phyloP scores from a whole-genome alignment of 2,329 filamentous ascomycete species.

The Colletotrichum echinochloae region DNA sequence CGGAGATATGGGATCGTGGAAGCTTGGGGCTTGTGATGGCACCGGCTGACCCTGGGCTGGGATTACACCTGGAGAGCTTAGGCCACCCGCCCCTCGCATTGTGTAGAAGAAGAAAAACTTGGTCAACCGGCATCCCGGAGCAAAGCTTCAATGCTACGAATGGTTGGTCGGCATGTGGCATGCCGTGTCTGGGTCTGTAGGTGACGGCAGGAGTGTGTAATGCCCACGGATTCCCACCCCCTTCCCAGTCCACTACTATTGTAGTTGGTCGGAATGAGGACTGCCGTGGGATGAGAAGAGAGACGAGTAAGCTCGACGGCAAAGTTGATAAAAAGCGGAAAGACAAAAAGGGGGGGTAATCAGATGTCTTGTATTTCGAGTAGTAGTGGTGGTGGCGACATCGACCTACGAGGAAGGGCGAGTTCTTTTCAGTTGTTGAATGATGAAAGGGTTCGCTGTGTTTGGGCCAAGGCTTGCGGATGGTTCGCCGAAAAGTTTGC shows the following conservation, averaged over 20 bases:
- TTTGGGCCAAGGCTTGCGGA: conserved; percentile 29
- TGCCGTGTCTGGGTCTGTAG: not conserved
- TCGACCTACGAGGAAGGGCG: conserved; percentile 7
- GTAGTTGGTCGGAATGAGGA: not conserved
- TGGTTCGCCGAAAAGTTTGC: conserved; percentile 29
- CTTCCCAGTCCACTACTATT: no score
- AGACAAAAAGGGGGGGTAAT: not conserved
- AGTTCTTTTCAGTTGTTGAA: not conserved
- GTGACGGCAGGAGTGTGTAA: not conserved
- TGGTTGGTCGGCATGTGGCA: not conserved
- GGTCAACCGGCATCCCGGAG: not conserved
- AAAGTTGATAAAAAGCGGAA: conserved; percentile 25
- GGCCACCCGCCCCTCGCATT: conserved; percentile 2
- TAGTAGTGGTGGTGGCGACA: conserved; percentile 2
- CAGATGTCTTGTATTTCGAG: not conserved
- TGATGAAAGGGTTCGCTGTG: conserved; percentile 19
- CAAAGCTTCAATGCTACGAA: conserved; percentile 13
- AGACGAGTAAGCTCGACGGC: conserved; percentile 21
- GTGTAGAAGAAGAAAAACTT: not conserved
- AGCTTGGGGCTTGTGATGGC: conserved; percentile 29
- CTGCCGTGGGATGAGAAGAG: conserved; percentile 9
- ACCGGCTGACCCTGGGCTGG: conserved; percentile 6
- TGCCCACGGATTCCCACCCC: not conserved
- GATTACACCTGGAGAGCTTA: conserved; percentile 28
- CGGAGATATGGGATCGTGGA: conserved; percentile 18